phyloP scores from a whole-genome alignment of 345 rosid genomes.

The Melastoma malabathricum region DNA sequence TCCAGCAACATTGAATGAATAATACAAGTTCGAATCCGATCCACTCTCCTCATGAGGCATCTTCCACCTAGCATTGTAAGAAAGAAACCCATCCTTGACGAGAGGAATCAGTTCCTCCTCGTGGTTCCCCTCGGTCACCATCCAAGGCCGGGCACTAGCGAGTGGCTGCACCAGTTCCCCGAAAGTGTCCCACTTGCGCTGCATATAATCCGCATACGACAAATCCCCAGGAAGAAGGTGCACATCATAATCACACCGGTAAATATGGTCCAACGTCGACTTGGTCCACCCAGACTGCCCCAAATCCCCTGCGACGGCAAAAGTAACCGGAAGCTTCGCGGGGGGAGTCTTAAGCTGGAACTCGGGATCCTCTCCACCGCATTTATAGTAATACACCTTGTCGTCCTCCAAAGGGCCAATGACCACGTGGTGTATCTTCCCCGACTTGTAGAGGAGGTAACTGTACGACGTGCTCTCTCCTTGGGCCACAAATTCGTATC shows the following conservation, averaged over 20 bases:
- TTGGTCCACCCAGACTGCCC: conserved; percentile 97
- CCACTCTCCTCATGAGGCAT: conserved; percentile 89
- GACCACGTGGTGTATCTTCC: conserved; percentile 79
- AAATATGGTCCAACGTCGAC: conserved; percentile 76
- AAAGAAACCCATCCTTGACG: conserved; percentile 49
- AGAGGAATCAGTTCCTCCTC: conserved; percentile 65
- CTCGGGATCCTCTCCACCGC: conserved; percentile 78
- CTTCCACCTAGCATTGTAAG: conserved; percentile 88
- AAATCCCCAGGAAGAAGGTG: conserved; percentile 94
- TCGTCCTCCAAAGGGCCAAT: conserved; percentile 66
- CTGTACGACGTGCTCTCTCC: conserved; percentile 81
- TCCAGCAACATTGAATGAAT: conserved; percentile 85
- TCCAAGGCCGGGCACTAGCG: conserved; percentile 93
- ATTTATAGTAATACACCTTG: conserved; percentile 59
- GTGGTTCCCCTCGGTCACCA: conserved; percentile 97
- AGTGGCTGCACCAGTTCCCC: conserved; percentile 86
- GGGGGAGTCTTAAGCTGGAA: conserved; percentile 86
- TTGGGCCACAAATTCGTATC: conserved; percentile 27
- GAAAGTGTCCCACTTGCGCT: conserved; percentile 82
- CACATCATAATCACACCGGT: conserved; percentile 55
- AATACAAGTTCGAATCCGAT: conserved; percentile 79
- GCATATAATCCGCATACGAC: conserved; percentile 85
- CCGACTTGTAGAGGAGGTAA: conserved; percentile 64
- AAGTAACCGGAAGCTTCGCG: conserved; percentile 56
- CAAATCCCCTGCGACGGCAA: conserved; percentile 90